Conservation (phyloP, 208 protist species). For the Wallacemonas collosoma region DNA sequence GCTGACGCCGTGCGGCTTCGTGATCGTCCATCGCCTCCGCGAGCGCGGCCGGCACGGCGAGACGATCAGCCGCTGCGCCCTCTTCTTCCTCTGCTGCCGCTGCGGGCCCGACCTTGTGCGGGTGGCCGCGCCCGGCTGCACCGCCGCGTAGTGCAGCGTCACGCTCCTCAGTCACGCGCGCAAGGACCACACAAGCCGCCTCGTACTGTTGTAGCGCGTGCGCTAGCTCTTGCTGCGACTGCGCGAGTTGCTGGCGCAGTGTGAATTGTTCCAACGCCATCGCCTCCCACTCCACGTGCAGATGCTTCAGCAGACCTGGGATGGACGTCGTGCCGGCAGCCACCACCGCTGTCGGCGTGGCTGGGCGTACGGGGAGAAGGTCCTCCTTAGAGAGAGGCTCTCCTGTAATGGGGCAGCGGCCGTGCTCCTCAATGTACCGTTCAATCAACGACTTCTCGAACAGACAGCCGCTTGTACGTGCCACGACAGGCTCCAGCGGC, state of each 20-base stretch:
- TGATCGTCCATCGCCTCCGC: slow-evolving; percentile 31
- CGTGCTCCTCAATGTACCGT: slow-evolving; percentile 93
- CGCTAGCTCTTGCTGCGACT: slow-evolving; percentile 95
- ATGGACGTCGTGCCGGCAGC: slow-evolving; percentile 70
- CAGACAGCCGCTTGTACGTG: slow-evolving; percentile 90
- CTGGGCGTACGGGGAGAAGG: slow-evolving; percentile 77
- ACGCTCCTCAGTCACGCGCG: slow-evolving; percentile 88
- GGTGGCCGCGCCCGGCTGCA: too few relatives aligned
- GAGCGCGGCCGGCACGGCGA: slow-evolving; percentile 43
- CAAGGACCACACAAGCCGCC: slow-evolving; percentile 98
- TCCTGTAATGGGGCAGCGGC: slow-evolving; percentile 95
- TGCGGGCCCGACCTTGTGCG: neutral
- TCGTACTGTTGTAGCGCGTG: slow-evolving; percentile 99
- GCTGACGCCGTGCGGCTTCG: slow-evolving; percentile 26
- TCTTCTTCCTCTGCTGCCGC: slow-evolving; percentile 14
- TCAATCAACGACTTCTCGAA: slow-evolving; percentile 97
- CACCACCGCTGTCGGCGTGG: slow-evolving; percentile 19
- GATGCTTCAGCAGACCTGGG: slow-evolving; percentile 92
- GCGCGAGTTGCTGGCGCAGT: slow-evolving; percentile 93
- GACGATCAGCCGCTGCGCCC: slow-evolving; percentile 16
- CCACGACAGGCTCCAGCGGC: slow-evolving; percentile 96
- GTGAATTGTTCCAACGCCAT: slow-evolving; percentile 98
- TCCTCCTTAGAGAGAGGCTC: slow-evolving; percentile 86
- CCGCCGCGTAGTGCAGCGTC: slow-evolving; percentile 31
- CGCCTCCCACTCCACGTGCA: slow-evolving; percentile 99